A percentile compares a stretch with the other conserved stretches of the same genome.
phyloP scores from a whole-genome alignment of 192 early-diverging fungal genomes.

The Coemansia sp. region DNA sequence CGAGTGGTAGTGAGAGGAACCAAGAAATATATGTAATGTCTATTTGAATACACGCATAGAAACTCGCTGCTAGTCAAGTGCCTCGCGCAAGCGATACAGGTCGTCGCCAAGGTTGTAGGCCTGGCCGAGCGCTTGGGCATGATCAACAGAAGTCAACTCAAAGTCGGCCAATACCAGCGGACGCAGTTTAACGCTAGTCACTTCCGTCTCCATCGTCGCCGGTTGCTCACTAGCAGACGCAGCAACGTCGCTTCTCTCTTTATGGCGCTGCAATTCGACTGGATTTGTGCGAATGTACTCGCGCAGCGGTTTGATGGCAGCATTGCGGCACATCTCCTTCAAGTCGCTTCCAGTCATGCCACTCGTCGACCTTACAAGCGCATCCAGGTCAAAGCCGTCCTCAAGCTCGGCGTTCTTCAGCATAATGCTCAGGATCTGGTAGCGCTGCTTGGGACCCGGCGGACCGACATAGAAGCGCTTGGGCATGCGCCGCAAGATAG shows the following conservation, averaged over 20 bases:
- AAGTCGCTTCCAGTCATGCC: slow-evolving; percentile 92
- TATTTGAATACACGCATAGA: not conserved
- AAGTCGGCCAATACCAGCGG: slow-evolving; percentile 36
- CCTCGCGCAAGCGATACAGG: slow-evolving; percentile 12
- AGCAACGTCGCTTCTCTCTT: not conserved
- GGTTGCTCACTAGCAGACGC: not conserved
- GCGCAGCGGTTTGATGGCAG: slow-evolving; percentile 92
- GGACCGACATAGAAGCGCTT: slow-evolving; percentile 86
- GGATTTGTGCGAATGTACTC: slow-evolving; percentile 69
- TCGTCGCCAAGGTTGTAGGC: slow-evolving; percentile 41
- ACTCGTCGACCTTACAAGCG: slow-evolving; percentile 69
- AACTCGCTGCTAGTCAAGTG: slow-evolving; percentile 5
- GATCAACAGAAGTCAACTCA: slow-evolving; percentile 23
- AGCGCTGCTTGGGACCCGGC: slow-evolving; percentile 81
- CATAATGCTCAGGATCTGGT: slow-evolving; percentile 78
- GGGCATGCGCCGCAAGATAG: slow-evolving; percentile 97
- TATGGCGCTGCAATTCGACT: slow-evolving; percentile 32
- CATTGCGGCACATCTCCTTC: slow-evolving; percentile 96
- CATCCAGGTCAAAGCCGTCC: slow-evolving; percentile 61
- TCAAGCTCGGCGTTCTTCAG: slow-evolving; percentile 70
- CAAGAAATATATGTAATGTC: not conserved
- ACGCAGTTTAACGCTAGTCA: slow-evolving; percentile 16
- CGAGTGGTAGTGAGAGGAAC: not conserved
- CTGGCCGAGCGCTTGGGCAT: slow-evolving; percentile 29
- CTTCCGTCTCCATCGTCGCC: not conserved